These are phyloP conservation scores for Arthrobotrys conoides DNA, from an alignment of 2,329 filamentous ascomycete genomes.

Conservation along the genomic window DNA sequence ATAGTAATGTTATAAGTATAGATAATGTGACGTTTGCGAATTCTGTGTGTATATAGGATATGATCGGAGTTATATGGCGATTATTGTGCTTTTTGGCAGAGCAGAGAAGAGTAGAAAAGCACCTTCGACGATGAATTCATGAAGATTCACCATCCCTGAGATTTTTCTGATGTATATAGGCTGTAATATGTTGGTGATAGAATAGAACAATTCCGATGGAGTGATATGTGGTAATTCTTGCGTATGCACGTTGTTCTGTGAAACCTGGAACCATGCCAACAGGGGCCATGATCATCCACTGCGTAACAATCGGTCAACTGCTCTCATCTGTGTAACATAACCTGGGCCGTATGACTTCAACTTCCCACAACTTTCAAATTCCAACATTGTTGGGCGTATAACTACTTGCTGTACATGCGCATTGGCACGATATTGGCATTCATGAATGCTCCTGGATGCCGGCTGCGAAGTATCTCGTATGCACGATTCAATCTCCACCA, in stretches of 20 bases:
- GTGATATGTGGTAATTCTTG: constrained; percentile 8
- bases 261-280: constrained; percentile 10
- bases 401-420: background rate
- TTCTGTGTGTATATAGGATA: background rate
- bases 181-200: no score
- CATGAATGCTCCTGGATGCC: background rate
- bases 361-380: background rate
- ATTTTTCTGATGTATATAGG: background rate
- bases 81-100: constrained; percentile 6
- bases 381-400: constrained; percentile 4
- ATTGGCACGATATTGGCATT: constrained; percentile 5
- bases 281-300: background rate
- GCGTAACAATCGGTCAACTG: background rate
- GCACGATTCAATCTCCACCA: constrained; percentile 9
- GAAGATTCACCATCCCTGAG: background rate
- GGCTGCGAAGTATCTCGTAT: constrained; percentile 4
- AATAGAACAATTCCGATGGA: no score
- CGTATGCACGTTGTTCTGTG: background rate
- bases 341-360: background rate
- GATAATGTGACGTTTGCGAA: background rate
- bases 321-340: constrained; percentile 4
- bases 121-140: background rate
- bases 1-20: background rate
- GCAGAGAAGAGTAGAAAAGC: background rate
- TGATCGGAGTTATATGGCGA: constrained; percentile 32